phyloP scores from a whole-genome alignment of 2,329 filamentous ascomycete species.

The Fonsecaea nubica region DNA sequence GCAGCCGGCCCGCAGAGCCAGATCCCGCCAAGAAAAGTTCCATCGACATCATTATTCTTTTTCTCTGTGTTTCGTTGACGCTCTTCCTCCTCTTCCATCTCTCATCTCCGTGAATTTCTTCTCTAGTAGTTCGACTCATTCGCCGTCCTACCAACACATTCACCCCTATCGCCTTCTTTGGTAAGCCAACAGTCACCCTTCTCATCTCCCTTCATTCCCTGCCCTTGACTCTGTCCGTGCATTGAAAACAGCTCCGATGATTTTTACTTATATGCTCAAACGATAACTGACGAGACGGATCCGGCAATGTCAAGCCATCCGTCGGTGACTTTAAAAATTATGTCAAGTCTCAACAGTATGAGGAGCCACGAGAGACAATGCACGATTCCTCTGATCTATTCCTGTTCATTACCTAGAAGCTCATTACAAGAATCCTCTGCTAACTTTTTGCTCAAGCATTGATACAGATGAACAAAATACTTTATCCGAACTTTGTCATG shows the following conservation, averaged over 20 bases:
- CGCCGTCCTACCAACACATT: background rate
- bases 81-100: background rate
- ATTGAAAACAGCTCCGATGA: conserved; percentile 27
- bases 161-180: background rate
- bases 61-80: background rate
- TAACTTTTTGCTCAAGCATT: background rate
- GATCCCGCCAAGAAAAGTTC: conserved; percentile 7
- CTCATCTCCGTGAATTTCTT: background rate
- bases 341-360: conserved; percentile 39
- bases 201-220: background rate
- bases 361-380: conserved; percentile 21
- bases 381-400: background rate
- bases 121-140: background rate
- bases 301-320: conserved; percentile 34
- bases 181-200: conserved; percentile 14
- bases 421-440: background rate
- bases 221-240: background rate
- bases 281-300: conserved; percentile 37
- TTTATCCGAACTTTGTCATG: background rate
- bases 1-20: background rate
- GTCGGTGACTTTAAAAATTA: conserved; percentile 38
- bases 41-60: background rate
- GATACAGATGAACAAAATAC: background rate
- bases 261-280: conserved; percentile 34
- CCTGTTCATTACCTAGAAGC: background rate